Conservation (phyloP, 805 yeast species). For the Metschnikowia continentalis region DNA sequence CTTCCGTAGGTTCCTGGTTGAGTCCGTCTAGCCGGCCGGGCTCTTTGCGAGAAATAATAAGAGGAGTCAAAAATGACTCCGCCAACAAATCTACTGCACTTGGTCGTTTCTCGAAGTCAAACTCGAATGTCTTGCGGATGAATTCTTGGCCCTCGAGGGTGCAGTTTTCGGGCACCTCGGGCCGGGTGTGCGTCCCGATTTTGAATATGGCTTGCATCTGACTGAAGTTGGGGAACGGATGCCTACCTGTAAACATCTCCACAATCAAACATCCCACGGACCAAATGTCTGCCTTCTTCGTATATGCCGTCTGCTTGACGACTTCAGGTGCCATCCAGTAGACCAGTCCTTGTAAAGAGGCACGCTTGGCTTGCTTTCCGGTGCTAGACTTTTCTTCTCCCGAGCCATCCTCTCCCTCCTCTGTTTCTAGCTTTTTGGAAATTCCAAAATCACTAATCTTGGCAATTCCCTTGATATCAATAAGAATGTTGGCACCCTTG, state of each 20-base stretch:
- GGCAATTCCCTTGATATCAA: conserved; percentile 75
- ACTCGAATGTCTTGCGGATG: conserved; percentile 60
- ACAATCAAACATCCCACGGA: conserved; percentile 90
- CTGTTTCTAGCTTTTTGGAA: conserved; percentile 42
- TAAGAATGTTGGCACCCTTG: conserved; percentile 82
- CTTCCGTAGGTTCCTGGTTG: not conserved
- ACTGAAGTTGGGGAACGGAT: conserved; percentile 91
- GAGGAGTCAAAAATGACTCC: conserved; percentile 56
- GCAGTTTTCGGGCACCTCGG: conserved; percentile 72
- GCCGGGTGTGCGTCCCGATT: conserved; percentile 81
- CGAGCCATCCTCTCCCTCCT: conserved; percentile 18
- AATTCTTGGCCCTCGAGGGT: conserved; percentile 68
- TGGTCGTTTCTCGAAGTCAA: conserved; percentile 72
- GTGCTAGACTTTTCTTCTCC: conserved; percentile 12
- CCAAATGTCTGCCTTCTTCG: conserved; percentile 95
- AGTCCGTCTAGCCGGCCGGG: not conserved
- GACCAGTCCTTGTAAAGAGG: conserved; percentile 78
- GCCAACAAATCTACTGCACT: conserved; percentile 63
- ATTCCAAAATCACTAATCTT: conserved; percentile 88
- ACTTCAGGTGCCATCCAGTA: conserved; percentile 99
- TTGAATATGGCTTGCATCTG: conserved; percentile 97
- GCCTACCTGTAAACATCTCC: conserved; percentile 94
- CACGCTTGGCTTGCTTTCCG: conserved; percentile 48
- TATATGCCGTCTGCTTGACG: conserved; percentile 86
- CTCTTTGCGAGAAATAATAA: conserved; percentile 34